A percentile compares a stretch with the other conserved stretches of the same genome.
phyloP scores from a whole-genome alignment of 1,139 yeast genomes.

The Scheffersomyces lignicola region DNA sequence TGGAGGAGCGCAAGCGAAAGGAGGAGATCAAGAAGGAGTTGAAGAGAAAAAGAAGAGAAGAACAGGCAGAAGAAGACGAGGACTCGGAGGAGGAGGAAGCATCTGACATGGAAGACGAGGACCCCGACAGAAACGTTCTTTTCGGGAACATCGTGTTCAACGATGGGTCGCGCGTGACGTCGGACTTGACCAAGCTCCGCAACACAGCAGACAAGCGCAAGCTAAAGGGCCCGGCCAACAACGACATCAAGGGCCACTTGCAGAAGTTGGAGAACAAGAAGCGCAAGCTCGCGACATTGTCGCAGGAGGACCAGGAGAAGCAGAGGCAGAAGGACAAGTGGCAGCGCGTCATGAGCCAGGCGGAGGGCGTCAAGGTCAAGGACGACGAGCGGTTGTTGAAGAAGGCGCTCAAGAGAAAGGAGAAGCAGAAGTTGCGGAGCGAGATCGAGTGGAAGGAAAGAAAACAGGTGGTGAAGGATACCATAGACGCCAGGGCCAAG shows the following conservation, averaged over 20 bases:
- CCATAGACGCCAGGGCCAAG: conserved; percentile 71
- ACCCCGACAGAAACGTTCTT: conserved; percentile 47
- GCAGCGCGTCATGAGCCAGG: conserved; percentile 80
- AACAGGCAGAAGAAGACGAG: conserved; percentile 31
- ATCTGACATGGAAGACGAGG: conserved; percentile 37
- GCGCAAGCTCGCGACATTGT: conserved; percentile 57
- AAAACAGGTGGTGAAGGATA: conserved; percentile 72
- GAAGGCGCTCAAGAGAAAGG: conserved; percentile 83
- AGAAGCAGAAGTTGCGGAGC: conserved; percentile 74
- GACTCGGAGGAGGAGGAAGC: conserved; percentile 39
- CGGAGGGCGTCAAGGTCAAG: conserved; percentile 84
- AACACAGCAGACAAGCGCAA: conserved; percentile 48
- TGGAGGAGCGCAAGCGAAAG: conserved; percentile 54
- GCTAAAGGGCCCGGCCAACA: conserved; percentile 81
- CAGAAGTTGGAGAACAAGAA: conserved; percentile 73
- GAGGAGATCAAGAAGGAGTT: conserved; percentile 41
- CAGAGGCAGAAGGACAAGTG: conserved; percentile 76
- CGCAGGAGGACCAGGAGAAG: conserved; percentile 62
- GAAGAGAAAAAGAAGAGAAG: conserved; percentile 39
- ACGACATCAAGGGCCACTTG: conserved; percentile 83
- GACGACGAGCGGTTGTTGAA: conserved; percentile 88
- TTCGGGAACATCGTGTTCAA: conserved; percentile 82
- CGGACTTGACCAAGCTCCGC: conserved; percentile 67
- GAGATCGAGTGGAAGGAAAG: conserved; percentile 88
- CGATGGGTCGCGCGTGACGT: conserved; percentile 80